Base-by-base conservation (phyloP, 1,284 basidiomycete genomes). In the Ganoderma lingzhi region DNA sequence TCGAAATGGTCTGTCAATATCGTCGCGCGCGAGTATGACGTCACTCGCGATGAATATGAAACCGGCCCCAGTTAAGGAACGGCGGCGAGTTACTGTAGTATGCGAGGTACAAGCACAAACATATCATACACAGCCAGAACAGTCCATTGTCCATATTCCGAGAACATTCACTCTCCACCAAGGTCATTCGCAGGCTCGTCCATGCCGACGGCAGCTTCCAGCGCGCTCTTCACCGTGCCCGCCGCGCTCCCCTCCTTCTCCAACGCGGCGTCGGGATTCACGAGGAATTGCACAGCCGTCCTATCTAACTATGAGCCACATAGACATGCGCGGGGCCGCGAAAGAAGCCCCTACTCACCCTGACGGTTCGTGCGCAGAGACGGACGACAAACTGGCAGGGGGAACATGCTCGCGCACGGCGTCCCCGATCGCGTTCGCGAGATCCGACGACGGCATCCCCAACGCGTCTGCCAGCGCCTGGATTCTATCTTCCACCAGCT, bases 341-440 rank as follows among this genome's bases (percentile, higher is more conserved):
- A 42, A 78, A 77, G 42, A 78, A 78, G 28, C 10, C 84, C 62
- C 66, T 87, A 75, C 56, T 81, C 80, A 68, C 84, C 82, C 62
- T 84, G 70, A 73, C 37, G 85, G 85, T 75, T 85, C 84, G 67
- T 80, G 79, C 28, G 83, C 83, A 6, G 83, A 82, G 6, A 90
- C 79, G 2, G 86, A 88, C 14, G 86, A 86, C 62, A 91, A 75
- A 45, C 85, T 87, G 6, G 86, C 88, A 19, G 86, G 85, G 1
- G 90, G 88, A 30, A 91, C 85, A 71, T 88, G 78, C 41, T 87
- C 82, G 66, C 82, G 81, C 44, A 90, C 87, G 0, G 86, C 88
- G 64, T 80, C 82, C 1, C 87, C 88, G 65, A 93, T 88, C 0
- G 89, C 90, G 32, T 82, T 82, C 1, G 90, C 90, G 2, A 93